phyloP scores from a whole-genome alignment of 768 basidiomycete genomes.

The Dioszegia crocea region DNA sequence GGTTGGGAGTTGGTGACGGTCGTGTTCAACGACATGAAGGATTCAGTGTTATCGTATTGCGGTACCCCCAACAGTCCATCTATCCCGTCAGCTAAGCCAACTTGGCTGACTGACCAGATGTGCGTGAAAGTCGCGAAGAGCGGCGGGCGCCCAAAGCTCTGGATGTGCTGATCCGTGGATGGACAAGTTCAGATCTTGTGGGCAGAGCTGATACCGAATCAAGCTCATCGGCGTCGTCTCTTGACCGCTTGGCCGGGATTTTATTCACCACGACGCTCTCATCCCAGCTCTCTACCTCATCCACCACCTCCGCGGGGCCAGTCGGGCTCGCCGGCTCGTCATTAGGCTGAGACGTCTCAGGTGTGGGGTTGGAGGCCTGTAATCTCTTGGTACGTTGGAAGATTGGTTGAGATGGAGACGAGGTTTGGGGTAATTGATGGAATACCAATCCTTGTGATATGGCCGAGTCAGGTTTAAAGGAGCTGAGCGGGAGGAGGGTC shows the following conservation, averaged over 20 bases:
- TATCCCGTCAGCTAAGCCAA: not conserved
- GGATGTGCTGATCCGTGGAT: not conserved
- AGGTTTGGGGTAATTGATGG: not conserved
- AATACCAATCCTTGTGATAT: not conserved
- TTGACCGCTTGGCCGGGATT: not conserved
- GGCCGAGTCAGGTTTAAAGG: not conserved
- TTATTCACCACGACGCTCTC: not conserved
- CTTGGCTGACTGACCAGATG: not conserved
- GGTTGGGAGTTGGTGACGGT: conserved; percentile 22
- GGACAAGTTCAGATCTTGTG: not conserved
- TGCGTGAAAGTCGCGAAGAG: not conserved
- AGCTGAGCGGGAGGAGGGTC: not conserved
- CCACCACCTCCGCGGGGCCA: not conserved
- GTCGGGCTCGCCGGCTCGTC: not conserved
- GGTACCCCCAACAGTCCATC: no score
- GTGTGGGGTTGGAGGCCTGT: no score
- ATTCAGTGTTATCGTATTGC: conserved; percentile 8
- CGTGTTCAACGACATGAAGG: conserved; percentile 31
- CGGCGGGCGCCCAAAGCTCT: not conserved
- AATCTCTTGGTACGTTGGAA: no score
- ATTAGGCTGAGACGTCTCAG: no score
- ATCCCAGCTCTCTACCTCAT: conserved; percentile 2
- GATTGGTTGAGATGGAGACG: no score
- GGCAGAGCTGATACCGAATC: not conserved
- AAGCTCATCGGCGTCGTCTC: not conserved